phyloP scores from a whole-genome alignment of 1,284 basidiomycete species.

The Mycosarcoma mackinlayi region DNA sequence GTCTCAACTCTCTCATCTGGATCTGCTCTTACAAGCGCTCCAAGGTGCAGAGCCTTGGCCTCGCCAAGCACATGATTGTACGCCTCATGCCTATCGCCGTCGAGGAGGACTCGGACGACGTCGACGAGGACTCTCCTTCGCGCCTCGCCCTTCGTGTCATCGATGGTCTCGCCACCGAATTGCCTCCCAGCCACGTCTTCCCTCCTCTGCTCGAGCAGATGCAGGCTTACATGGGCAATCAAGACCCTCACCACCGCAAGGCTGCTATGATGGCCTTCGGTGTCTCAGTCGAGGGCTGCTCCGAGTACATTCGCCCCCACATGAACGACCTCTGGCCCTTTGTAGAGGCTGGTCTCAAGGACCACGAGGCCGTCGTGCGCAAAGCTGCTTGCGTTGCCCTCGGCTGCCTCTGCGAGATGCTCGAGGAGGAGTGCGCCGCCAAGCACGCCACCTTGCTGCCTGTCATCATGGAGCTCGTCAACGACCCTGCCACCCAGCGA shows the following conservation, averaged over 20 bases:
- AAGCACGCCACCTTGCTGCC: conserved; percentile 89
- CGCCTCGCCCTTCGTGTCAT: conserved; percentile 94
- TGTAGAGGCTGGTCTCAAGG: conserved; percentile 87
- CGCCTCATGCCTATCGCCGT: conserved; percentile 93
- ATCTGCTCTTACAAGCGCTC: conserved; percentile 91
- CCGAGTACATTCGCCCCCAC: conserved; percentile 95
- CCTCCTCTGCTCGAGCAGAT: conserved; percentile 80
- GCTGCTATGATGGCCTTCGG: conserved; percentile 96
- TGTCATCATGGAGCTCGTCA: conserved; percentile 76
- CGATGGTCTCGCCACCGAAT: conserved; percentile 89
- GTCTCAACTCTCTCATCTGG: conserved; percentile 95
- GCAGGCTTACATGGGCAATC: conserved; percentile 68
- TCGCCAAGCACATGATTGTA: conserved; percentile 87
- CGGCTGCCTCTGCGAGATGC: conserved; percentile 96
- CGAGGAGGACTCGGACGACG: conserved; percentile 87
- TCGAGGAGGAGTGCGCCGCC: conserved; percentile 89
- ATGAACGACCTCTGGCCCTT: conserved; percentile 94
- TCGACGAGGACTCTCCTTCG: conserved; percentile 86
- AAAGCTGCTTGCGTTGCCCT: conserved; percentile 95
- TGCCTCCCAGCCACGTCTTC: conserved; percentile 97
- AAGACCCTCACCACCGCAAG: conserved; percentile 77
- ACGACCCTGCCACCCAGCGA: conserved; percentile 87
- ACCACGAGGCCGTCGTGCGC: conserved; percentile 84
- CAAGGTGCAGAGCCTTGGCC: conserved; percentile 86
- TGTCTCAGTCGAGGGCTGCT: conserved; percentile 96